These are phyloP conservation scores for Pseudozyma sp. DNA, from an alignment of 1,284 basidiomycete genomes.

Conservation along the genomic window DNA sequence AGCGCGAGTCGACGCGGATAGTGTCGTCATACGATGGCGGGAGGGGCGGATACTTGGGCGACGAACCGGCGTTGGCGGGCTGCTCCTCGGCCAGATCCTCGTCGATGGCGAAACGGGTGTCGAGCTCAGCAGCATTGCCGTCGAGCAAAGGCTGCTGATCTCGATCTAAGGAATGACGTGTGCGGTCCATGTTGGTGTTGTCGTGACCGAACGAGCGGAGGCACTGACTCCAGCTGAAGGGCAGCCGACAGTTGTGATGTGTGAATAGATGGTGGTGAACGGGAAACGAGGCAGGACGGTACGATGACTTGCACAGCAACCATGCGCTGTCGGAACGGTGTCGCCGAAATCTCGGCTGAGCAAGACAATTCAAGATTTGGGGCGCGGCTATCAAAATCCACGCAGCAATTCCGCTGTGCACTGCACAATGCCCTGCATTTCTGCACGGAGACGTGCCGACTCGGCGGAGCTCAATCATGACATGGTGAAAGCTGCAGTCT, in stretches of 20 bases:
- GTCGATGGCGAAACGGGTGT: slow-evolving; percentile 58
- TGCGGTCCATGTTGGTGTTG: slow-evolving; percentile 21
- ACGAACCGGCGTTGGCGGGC: slow-evolving; percentile 11
- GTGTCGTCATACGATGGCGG: slow-evolving; percentile 59
- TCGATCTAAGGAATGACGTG: slow-evolving; percentile 25
- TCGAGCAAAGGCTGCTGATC: slow-evolving; percentile 46
- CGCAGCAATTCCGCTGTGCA: too few relatives aligned
- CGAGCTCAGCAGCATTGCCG: slow-evolving; percentile 35
- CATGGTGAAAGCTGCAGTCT: too few relatives aligned
- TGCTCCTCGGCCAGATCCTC: slow-evolving; percentile 44
- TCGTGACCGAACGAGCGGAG: neutral
- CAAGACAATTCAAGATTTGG: neutral
- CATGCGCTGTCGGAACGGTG: slow-evolving; percentile 1
- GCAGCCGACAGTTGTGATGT: too few relatives aligned
- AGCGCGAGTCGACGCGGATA: slow-evolving; percentile 32
- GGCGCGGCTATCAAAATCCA: neutral
- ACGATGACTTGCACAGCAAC: neutral
- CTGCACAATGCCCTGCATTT: too few relatives aligned
- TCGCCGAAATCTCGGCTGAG: neutral
- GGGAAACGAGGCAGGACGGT: neutral
- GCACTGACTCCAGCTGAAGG: too few relatives aligned
- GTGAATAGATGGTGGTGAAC: neutral
- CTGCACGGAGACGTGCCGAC: too few relatives aligned
- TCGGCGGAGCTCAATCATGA: too few relatives aligned
- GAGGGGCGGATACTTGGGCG: slow-evolving; percentile 56